A percentile compares a stretch with the other conserved stretches of the same genome.
Evolutionary conservation across 179 eudicot species (phyloP).

Genomic region (Kewa caespitosa): DNA sequence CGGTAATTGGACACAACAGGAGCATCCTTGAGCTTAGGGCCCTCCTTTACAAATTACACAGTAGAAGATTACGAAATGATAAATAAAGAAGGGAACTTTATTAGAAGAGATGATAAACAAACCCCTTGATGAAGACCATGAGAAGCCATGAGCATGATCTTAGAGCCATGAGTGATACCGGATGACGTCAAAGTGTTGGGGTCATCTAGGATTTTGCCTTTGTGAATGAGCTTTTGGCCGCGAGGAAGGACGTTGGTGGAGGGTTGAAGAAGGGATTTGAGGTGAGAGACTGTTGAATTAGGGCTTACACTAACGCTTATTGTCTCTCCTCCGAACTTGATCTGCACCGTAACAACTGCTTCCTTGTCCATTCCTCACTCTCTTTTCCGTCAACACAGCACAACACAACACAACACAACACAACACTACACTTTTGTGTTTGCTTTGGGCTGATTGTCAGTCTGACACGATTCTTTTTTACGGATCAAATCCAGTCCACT

Average conservation of each 20-base stretch:
- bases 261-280: slow-evolving; percentile 63
- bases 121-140: slow-evolving; percentile 96
- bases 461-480: too few relatives aligned
- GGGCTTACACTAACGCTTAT: slow-evolving; percentile 39
- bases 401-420: too few relatives aligned
- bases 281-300: slow-evolving; percentile 51
- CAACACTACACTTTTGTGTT: too few relatives aligned
- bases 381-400: too few relatives aligned
- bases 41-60: slow-evolving; percentile 48
- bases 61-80: background rate
- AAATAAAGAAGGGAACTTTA: background rate
- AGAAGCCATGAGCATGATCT: slow-evolving; percentile 88
- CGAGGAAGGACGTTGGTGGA: slow-evolving; percentile 89
- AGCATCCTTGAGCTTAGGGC: slow-evolving; percentile 59
- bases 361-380: slow-evolving; percentile 1
- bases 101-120: background rate
- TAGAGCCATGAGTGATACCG: slow-evolving; percentile 48
- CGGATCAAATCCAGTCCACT: too few relatives aligned
- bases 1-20: slow-evolving; percentile 39
- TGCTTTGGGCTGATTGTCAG: too few relatives aligned
- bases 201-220: slow-evolving; percentile 73
- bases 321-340: slow-evolving; percentile 70
- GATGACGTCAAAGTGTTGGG: slow-evolving; percentile 54
- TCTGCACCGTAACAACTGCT: slow-evolving; percentile 35
- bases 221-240: slow-evolving; percentile 85